Conservation (phyloP, 2,329 filamentous ascomycete species). For the Fusarium kyushuense region DNA sequence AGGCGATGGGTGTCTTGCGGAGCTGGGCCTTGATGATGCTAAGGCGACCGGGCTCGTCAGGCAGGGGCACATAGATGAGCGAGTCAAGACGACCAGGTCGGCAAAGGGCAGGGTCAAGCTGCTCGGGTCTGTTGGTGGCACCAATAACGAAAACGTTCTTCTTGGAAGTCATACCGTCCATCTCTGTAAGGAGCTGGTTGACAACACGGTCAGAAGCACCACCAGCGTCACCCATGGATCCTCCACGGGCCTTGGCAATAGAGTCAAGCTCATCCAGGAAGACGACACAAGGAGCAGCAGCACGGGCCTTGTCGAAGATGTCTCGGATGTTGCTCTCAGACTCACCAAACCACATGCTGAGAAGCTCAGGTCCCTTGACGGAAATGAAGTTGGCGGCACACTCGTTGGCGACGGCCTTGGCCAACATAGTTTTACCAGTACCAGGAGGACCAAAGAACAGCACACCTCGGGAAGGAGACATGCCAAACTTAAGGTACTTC, state of each 20-base stretch:
- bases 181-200: slow-evolving; percentile 99
- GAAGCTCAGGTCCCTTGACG: slow-evolving; percentile 96
- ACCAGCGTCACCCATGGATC: slow-evolving; percentile 93
- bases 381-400: slow-evolving; percentile 99
- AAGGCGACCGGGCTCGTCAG: slow-evolving; percentile 89
- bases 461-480: slow-evolving; percentile 97
- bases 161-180: slow-evolving; percentile 99
- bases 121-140: slow-evolving; percentile 97
- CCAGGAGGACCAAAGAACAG: slow-evolving; percentile 98
- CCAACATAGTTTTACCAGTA: slow-evolving; percentile 99
- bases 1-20: slow-evolving; percentile 93
- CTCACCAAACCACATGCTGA: slow-evolving; percentile 99
- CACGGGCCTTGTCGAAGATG: slow-evolving; percentile 99
- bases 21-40: slow-evolving; percentile 95
- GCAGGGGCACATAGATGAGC: slow-evolving; percentile 96
- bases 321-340: slow-evolving; percentile 99
- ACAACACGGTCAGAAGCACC: slow-evolving; percentile 99
- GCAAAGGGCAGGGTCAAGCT: slow-evolving; percentile 97
- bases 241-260: slow-evolving; percentile 99
- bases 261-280: slow-evolving; percentile 99
- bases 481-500: slow-evolving; percentile 99
- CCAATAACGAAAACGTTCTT: slow-evolving; percentile 99
- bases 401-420: slow-evolving; percentile 99
- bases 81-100: slow-evolving; percentile 99
- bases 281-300: slow-evolving; percentile 96